Evolutionary conservation across 441 rosid genomes (phyloP).

Genomic region (Jatropha multifida): DNA sequence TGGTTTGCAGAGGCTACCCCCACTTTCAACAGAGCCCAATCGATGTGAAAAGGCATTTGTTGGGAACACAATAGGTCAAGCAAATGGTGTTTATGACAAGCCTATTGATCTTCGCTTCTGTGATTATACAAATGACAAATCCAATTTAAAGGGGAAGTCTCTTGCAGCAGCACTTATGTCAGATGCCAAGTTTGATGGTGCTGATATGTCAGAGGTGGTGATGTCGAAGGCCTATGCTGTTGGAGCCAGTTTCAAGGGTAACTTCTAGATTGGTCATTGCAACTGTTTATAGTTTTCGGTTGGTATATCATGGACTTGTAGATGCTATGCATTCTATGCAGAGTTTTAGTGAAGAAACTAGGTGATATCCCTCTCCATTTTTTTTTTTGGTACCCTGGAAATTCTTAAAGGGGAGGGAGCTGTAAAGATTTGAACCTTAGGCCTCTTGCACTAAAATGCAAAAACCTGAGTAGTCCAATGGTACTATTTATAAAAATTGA

Average conservation of each 20-base stretch:
- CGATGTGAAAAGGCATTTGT: conserved; percentile 82
- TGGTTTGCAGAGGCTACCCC: conserved; percentile 76
- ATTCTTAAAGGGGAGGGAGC: too few relatives aligned
- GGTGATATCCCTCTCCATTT: not conserved
- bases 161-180: conserved; percentile 94
- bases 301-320: not conserved
- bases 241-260: conserved; percentile 93
- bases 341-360: not conserved
- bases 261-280: conserved; percentile 12
- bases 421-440: too few relatives aligned
- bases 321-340: not conserved
- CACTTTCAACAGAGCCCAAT: conserved; percentile 79
- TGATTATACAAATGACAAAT: conserved; percentile 73
- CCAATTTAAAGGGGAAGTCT: conserved; percentile 87
- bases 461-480: too few relatives aligned
- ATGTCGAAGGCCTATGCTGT: conserved; percentile 97
- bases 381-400: not conserved
- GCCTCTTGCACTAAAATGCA: too few relatives aligned
- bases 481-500: too few relatives aligned
- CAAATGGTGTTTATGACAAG: conserved; percentile 93
- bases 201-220: conserved; percentile 91
- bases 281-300: not conserved
- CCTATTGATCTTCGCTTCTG: conserved; percentile 92
- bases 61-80: conserved; percentile 95
- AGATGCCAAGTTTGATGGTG: conserved; percentile 93